These are phyloP conservation scores for Aspergillus sclerotioniger DNA, from an alignment of 495 filamentous ascomycete species.

Conservation along the genomic window DNA sequence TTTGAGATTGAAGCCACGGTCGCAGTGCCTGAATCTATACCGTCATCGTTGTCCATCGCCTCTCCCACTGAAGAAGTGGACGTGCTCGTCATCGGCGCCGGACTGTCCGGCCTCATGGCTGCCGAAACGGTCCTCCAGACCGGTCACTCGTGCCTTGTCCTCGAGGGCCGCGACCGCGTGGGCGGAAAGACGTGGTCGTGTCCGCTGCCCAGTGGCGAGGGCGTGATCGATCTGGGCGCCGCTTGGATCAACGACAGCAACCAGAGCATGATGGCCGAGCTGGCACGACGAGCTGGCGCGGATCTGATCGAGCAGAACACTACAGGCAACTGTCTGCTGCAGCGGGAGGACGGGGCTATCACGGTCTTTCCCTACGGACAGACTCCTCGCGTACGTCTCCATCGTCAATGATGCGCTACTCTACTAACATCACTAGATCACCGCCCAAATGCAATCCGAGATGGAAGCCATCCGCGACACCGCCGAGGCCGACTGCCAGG, in stretches of 20 bases:
- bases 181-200: constrained; percentile 47
- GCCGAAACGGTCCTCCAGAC: constrained; percentile 36
- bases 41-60: constrained; percentile 45
- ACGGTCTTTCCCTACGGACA: constrained; percentile 29
- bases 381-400: constrained; percentile 28
- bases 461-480: constrained; percentile 18
- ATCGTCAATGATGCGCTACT: neutral
- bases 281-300: constrained; percentile 34
- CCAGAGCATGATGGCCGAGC: constrained; percentile 37
- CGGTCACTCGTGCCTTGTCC: constrained; percentile 39
- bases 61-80: constrained; percentile 69
- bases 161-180: constrained; percentile 49
- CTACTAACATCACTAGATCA: constrained; percentile 7
- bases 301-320: constrained; percentile 47
- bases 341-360: constrained; percentile 28
- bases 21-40: neutral
- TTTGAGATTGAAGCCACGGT: constrained; percentile 37
- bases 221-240: constrained; percentile 43
- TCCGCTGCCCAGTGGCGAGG: constrained; percentile 19
- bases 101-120: constrained; percentile 46
- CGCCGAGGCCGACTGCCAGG: constrained; percentile 27
- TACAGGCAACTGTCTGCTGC: constrained; percentile 30
- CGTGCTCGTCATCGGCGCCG: constrained; percentile 48
- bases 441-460: neutral
- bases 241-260: constrained; percentile 54